Conservation (phyloP, 345 rosid genomes). For the Diplotaxis tenuifolia region DNA sequence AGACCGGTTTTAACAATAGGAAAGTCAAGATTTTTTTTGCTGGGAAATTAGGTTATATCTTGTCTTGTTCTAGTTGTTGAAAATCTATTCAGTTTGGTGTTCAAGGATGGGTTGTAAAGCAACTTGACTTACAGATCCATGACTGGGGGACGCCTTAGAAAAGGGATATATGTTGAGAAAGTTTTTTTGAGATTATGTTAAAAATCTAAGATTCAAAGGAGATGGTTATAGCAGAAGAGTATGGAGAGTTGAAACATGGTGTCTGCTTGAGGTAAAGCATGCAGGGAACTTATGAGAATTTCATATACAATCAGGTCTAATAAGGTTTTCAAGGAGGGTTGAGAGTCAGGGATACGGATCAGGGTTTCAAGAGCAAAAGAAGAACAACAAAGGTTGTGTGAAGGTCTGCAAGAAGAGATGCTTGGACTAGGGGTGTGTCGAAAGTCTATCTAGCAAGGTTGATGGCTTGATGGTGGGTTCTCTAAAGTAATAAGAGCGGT, state of each 20-base stretch:
- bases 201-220: background rate
- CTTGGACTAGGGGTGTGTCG: background rate
- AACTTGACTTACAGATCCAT: background rate
- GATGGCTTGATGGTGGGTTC: background rate
- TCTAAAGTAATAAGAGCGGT: background rate
- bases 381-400: background rate
- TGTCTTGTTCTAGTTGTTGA: background rate
- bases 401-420: background rate
- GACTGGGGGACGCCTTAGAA: background rate
- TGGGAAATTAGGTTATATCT: background rate
- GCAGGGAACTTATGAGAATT: background rate
- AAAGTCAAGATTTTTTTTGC: background rate
- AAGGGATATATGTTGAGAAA: background rate
- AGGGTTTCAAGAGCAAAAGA: background rate
- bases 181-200: background rate
- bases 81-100: background rate
- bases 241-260: background rate
- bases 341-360: background rate
- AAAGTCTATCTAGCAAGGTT: background rate
- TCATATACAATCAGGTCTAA: background rate
- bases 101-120: background rate
- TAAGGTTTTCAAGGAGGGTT: background rate
- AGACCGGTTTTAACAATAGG: background rate
- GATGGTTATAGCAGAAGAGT: background rate
- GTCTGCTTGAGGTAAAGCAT: background rate